A percentile compares a stretch with the other conserved stretches of the same genome.
Conservation (phyloP, 345 rosid genomes). For the Arabidopsis suecica region DNA sequence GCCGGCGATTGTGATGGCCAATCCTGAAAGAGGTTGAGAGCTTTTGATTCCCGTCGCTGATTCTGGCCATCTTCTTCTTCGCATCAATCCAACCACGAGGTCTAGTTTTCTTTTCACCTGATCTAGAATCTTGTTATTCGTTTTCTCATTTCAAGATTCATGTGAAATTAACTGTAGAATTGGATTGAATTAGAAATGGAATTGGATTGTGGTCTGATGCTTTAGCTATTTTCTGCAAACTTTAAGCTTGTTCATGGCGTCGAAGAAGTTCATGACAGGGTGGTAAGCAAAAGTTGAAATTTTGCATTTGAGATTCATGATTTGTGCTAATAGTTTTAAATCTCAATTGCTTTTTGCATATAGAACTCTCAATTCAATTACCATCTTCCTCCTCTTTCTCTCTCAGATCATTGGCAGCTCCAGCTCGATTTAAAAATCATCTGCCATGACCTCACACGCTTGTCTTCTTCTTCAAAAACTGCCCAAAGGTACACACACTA, state of each 20-base stretch:
- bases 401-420: no score
- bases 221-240: slow-evolving; percentile 57
- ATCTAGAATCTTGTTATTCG: slow-evolving; percentile 20
- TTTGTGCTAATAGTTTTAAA: slow-evolving; percentile 24
- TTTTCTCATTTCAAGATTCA: slow-evolving; percentile 20
- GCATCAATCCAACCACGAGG: slow-evolving; percentile 89
- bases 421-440: no score
- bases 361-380: no score
- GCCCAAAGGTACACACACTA: no score
- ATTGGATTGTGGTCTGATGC: slow-evolving; percentile 29
- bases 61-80: slow-evolving; percentile 66
- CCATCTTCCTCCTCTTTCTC: no score
- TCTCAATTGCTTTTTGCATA: slow-evolving; percentile 52
- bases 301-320: slow-evolving; percentile 7
- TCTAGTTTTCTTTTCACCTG: slow-evolving; percentile 27
- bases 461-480: no score
- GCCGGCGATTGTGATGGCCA: slow-evolving; percentile 64
- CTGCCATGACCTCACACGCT: no score
- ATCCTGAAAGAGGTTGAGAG: slow-evolving; percentile 80
- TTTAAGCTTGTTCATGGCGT: slow-evolving; percentile 90
- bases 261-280: slow-evolving; percentile 97
- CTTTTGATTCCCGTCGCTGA: slow-evolving; percentile 78
- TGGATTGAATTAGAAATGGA: slow-evolving; percentile 17
- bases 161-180: not conserved
- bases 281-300: slow-evolving; percentile 54